These are phyloP conservation scores for Russula virescens DNA, from an alignment of 768 basidiomycete genomes.

Conservation along the genomic window DNA sequence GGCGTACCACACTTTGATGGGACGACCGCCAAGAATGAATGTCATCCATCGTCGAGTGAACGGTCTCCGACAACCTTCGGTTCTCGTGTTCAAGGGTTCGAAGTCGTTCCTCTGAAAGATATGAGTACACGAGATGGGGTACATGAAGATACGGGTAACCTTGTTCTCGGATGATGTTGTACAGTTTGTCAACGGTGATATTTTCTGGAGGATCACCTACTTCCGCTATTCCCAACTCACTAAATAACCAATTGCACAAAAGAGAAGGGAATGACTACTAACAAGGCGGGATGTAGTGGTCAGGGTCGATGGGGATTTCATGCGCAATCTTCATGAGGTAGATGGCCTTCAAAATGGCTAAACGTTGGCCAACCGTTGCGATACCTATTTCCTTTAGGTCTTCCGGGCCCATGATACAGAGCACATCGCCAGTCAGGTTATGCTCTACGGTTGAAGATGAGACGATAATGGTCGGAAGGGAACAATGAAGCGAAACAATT, in stretches of 20 bases:
- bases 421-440: constrained; percentile 85
- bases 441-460: constrained; percentile 55
- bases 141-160: constrained; percentile 38
- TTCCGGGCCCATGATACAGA: constrained; percentile 80
- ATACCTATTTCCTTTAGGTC: constrained; percentile 83
- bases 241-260: background rate
- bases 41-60: constrained; percentile 66
- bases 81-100: constrained; percentile 74
- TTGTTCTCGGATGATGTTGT: constrained; percentile 66
- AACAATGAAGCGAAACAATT: constrained; percentile 27
- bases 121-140: constrained; percentile 10
- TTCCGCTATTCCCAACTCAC: constrained; percentile 41
- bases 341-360: constrained; percentile 87
- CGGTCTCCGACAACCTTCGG: constrained; percentile 52
- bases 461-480: constrained; percentile 7
- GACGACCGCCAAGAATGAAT: constrained; percentile 38
- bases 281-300: constrained; percentile 89
- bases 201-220: constrained; percentile 48
- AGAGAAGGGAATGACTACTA: constrained; percentile 30
- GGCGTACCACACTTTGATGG: constrained; percentile 14
- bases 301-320: constrained; percentile 74
- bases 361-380: constrained; percentile 82
- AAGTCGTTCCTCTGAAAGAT: constrained; percentile 56
- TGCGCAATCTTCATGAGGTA: constrained; percentile 85
- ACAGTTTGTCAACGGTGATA: constrained; percentile 59